A percentile compares a stretch with the other conserved stretches of the same genome.
Conservation (phyloP, 257 asterid species). For the Nicotiana undulata region DNA sequence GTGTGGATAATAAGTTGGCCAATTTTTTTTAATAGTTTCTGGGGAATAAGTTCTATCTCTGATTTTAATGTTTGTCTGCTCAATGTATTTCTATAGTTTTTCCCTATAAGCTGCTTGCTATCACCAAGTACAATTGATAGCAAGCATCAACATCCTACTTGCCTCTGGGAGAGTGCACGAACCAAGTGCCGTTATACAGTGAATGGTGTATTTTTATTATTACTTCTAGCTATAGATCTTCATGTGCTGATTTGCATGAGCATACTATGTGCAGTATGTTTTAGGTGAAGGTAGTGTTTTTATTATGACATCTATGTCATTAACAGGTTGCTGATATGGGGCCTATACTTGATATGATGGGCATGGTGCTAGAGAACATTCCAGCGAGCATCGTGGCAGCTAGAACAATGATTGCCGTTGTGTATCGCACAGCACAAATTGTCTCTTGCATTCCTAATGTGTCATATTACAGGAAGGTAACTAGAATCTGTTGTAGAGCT, state of each 20-base stretch:
- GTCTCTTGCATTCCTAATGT: constrained; percentile 36
- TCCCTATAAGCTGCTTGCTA: background rate
- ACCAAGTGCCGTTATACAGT: background rate
- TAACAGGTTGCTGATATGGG: constrained; percentile 42
- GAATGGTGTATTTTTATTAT: background rate
- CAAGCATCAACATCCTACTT: background rate
- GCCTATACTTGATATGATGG: constrained; percentile 45
- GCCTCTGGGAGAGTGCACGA: background rate
- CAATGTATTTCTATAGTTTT: background rate
- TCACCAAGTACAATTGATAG: constrained; percentile 2
- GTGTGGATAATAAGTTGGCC: background rate
- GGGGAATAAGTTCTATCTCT: background rate
- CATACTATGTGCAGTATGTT: background rate
- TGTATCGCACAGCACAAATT: constrained; percentile 35
- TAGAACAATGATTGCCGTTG: constrained; percentile 35
- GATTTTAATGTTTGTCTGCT: background rate
- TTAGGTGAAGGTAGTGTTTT: background rate
- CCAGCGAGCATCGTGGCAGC: constrained; percentile 23
- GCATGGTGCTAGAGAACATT: constrained; percentile 39
- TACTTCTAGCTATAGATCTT: background rate
- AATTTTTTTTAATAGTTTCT: background rate
- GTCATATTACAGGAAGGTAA: constrained; percentile 33
- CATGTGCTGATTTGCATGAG: background rate
- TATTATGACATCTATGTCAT: constrained; percentile 1
- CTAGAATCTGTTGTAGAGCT: background rate